Evolutionary conservation across 1,139 yeast species (phyloP).

Genomic region (Kurtzmaniella quercitrusa): DNA sequence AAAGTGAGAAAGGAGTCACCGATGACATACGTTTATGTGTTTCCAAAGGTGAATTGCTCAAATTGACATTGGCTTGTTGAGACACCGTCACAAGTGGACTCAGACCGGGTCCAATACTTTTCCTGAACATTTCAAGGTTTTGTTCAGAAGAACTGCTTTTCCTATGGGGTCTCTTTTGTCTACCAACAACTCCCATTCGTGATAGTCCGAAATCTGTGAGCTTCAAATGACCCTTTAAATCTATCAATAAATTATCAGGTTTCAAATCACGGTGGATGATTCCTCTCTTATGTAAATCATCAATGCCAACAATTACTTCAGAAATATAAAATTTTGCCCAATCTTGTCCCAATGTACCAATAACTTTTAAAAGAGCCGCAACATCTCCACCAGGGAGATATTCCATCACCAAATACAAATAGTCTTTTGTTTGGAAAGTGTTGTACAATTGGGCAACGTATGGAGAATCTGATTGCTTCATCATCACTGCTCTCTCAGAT

Average conservation of each 20-base stretch:
- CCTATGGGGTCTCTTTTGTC: conserved; percentile 54
- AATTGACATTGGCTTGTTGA: conserved; percentile 9
- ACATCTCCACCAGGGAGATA: conserved; percentile 95
- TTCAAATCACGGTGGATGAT: conserved; percentile 93
- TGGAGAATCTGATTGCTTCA: conserved; percentile 93
- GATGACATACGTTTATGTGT: conserved; percentile 33
- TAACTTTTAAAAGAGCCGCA: conserved; percentile 75
- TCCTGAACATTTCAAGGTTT: conserved; percentile 40
- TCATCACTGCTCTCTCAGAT: conserved; percentile 94
- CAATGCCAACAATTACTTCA: conserved; percentile 87
- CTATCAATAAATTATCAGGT: conserved; percentile 90
- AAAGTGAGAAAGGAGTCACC: conserved; percentile 47
- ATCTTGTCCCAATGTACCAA: conserved; percentile 77
- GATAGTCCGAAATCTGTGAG: conserved; percentile 94
- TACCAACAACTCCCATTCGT: conserved; percentile 80
- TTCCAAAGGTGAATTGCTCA: conserved; percentile 25
- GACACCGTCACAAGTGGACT: conserved; percentile 18
- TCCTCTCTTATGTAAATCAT: conserved; percentile 81
- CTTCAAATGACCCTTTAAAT: conserved; percentile 81
- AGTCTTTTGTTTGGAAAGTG: conserved; percentile 86
- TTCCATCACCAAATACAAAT: conserved; percentile 91
- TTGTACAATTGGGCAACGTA: conserved; percentile 88
- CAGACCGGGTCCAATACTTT: conserved; percentile 19
- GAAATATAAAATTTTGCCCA: conserved; percentile 89
- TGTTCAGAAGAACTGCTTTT: conserved; percentile 45